A percentile compares a stretch with the other conserved stretches of the same genome.
Conservation (phyloP, 257 asterid genomes). For the Solanum verrucosum region DNA sequence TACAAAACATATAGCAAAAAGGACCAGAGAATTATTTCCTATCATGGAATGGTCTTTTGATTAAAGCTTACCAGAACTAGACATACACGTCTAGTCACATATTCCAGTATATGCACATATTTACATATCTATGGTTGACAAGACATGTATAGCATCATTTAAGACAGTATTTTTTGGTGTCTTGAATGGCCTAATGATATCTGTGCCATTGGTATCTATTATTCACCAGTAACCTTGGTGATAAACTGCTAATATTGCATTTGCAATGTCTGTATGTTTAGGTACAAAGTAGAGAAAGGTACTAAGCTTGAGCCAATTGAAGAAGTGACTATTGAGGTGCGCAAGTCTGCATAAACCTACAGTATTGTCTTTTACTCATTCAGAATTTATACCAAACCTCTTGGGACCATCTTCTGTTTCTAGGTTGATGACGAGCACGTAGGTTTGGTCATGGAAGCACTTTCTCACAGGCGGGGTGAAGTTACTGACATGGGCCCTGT, state of each 20-base stretch:
- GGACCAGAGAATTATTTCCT: neutral
- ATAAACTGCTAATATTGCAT: neutral
- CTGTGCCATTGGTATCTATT: neutral
- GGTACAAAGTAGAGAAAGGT: constrained; percentile 78
- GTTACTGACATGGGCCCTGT: constrained; percentile 96
- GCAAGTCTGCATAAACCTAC: constrained; percentile 1
- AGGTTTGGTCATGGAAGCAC: constrained; percentile 93
- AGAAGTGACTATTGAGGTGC: constrained; percentile 98
- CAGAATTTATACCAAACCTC: neutral
- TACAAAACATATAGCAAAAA: neutral
- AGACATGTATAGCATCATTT: neutral
- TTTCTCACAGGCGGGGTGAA: constrained; percentile 88
- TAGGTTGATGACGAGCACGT: constrained; percentile 97
- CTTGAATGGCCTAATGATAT: neutral
- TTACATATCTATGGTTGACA: neutral
- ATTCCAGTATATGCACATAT: neutral
- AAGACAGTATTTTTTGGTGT: neutral
- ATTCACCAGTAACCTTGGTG: neutral
- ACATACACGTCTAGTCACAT: neutral
- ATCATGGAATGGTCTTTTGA: neutral
- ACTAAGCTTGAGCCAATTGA: constrained; percentile 93
- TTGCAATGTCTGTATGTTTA: constrained; percentile 13
- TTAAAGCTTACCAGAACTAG: neutral
- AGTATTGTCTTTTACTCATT: neutral
- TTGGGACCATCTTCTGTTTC: constrained; percentile 10